Conservation (phyloP, 768 basidiomycete species). For the Thelephora aurantiotincta region DNA sequence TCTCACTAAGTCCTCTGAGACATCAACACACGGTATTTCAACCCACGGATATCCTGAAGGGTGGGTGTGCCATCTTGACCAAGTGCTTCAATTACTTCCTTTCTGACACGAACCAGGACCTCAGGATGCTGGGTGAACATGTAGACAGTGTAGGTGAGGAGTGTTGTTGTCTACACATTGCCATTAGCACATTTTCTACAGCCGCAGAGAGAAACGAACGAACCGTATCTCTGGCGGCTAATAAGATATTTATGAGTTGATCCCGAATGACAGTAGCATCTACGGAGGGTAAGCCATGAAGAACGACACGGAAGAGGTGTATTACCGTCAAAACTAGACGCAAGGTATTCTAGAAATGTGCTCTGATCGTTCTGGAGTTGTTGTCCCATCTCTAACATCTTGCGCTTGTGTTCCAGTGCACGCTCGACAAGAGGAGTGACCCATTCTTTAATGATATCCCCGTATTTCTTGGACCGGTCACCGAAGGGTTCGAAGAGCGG, state of each 20-base stretch:
- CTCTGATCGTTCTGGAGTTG: conserved; percentile 30
- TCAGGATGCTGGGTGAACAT: conserved; percentile 54
- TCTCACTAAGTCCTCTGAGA: neutral
- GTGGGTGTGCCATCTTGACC: conserved; percentile 34
- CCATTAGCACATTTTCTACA: neutral
- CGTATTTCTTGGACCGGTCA: conserved; percentile 22
- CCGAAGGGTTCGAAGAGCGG: conserved; percentile 26
- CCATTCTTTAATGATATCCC: conserved; percentile 25
- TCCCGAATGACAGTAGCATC: conserved; percentile 58
- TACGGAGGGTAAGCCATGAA: conserved; percentile 14
- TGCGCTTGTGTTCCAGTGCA: conserved; percentile 32
- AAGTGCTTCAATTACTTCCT: conserved; percentile 45
- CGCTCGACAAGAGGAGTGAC: conserved; percentile 47
- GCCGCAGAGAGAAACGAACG: conserved; percentile 11
- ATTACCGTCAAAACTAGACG: conserved; percentile 49
- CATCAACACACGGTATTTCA: conserved; percentile 47
- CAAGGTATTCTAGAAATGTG: conserved; percentile 55
- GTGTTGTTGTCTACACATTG: conserved; percentile 42
- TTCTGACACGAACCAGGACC: conserved; percentile 35
- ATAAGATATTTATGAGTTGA: conserved; percentile 62
- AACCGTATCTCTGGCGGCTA: conserved; percentile 71
- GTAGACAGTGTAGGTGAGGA: conserved; percentile 58
- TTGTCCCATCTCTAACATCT: conserved; percentile 23
- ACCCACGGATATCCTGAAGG: conserved; percentile 37
- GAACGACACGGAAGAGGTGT: conserved; percentile 1